A percentile compares a stretch with the other conserved stretches of the same genome.
These are phyloP conservation scores for Citrus mangshanensis DNA, from an alignment of 345 rosid genomes.

Conservation along the genomic window DNA sequence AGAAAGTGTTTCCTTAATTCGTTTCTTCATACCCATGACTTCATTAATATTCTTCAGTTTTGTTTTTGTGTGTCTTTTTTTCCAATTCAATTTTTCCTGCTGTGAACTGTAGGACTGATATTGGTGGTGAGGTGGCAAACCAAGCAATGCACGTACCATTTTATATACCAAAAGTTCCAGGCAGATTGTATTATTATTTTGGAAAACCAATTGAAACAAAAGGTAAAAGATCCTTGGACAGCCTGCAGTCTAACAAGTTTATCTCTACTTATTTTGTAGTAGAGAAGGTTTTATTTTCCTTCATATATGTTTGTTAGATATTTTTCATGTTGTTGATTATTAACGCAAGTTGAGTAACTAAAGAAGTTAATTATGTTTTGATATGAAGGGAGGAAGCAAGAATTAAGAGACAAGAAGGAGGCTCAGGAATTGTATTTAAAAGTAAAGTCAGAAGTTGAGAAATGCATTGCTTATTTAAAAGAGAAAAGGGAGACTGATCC, in stretches of 20 bases:
- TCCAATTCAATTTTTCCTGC: background rate
- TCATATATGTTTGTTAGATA: no score
- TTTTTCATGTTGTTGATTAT: no score
- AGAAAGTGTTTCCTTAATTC: background rate
- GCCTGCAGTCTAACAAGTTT: no score
- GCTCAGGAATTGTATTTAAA: slow-evolving; percentile 47
- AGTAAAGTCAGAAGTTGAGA: slow-evolving; percentile 56
- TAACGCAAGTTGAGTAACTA: no score
- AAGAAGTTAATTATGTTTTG: background rate
- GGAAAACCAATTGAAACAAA: slow-evolving; percentile 50
- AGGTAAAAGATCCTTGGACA: slow-evolving; percentile 14
- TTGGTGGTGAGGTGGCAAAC: slow-evolving; percentile 40
- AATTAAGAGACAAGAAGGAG: slow-evolving; percentile 43
- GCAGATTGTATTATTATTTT: slow-evolving; percentile 45
- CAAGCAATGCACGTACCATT: slow-evolving; percentile 31
- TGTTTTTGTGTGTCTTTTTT: no score
- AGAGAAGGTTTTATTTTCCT: no score
- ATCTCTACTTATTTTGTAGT: no score
- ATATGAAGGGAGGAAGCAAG: slow-evolving; percentile 36
- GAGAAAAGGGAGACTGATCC: slow-evolving; percentile 65
- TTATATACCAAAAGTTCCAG: slow-evolving; percentile 43
- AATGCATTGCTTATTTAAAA: slow-evolving; percentile 48
- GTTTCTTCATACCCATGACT: background rate
- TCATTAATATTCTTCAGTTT: background rate
- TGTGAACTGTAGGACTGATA: slow-evolving; percentile 25